Conservation (phyloP, 2,329 filamentous ascomycete genomes). For the Clarireedia hainanense region DNA sequence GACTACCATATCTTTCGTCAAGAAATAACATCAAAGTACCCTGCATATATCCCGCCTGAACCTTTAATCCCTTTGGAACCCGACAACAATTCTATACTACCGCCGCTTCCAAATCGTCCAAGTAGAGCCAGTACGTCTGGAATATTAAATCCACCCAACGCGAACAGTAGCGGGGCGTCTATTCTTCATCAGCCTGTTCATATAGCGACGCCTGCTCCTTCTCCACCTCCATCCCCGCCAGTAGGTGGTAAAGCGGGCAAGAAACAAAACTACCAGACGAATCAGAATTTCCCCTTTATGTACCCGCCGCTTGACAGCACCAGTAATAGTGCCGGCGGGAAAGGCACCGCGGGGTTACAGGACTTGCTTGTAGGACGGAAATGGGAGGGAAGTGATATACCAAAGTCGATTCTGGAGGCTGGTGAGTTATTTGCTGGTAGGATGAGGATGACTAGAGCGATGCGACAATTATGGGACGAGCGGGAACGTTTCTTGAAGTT, state of each 20-base stretch:
- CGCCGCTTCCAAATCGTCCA: constrained; percentile 70
- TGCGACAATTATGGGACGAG: constrained; percentile 91
- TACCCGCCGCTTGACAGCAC: constrained; percentile 86
- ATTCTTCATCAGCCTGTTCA: constrained; percentile 95
- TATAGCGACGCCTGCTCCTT: constrained; percentile 96
- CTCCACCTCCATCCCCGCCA: constrained; percentile 82
- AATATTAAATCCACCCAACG: constrained; percentile 50
- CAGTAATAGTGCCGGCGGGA: constrained; percentile 85
- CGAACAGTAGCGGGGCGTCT: constrained; percentile 56
- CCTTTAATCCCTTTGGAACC: constrained; percentile 77
- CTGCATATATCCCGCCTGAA: constrained; percentile 84
- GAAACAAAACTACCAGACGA: constrained; percentile 99
- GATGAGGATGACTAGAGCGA: constrained; percentile 84
- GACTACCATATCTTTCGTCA: constrained; percentile 96
- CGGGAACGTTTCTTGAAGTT: constrained; percentile 86
- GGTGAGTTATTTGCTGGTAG: constrained; percentile 84
- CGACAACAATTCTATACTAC: constrained; percentile 84
- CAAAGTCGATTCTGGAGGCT: constrained; percentile 89
- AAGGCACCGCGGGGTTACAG: constrained; percentile 73
- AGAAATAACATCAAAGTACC: constrained; percentile 96
- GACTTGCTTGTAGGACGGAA: constrained; percentile 71
- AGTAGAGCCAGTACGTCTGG: constrained; percentile 54
- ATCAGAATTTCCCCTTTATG: constrained; percentile 96
- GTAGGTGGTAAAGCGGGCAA: constrained; percentile 89
- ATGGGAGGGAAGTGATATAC: constrained; percentile 93